These are phyloP conservation scores for Neonectria ditissima DNA, from an alignment of 2,329 filamentous ascomycete species.

Conservation along the genomic window DNA sequence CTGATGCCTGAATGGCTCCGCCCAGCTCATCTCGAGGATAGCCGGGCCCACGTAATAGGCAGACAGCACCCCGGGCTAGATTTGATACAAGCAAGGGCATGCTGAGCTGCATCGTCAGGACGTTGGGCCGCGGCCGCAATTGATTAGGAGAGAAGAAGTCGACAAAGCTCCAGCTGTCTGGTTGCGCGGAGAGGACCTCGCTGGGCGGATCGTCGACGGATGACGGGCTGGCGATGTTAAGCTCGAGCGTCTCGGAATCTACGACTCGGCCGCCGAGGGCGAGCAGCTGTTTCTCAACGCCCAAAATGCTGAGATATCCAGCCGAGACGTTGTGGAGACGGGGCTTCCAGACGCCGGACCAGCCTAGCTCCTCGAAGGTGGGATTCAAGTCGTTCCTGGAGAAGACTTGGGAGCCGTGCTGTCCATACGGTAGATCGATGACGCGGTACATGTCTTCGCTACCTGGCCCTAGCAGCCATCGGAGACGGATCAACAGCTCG, in stretches of 20 bases:
- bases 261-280: conserved; percentile 40
- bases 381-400: conserved; percentile 37
- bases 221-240: conserved; percentile 31
- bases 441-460: conserved; percentile 39
- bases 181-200: conserved; percentile 27
- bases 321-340: conserved; percentile 12
- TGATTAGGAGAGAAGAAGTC: conserved; percentile 41
- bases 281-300: conserved; percentile 43
- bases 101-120: conserved; percentile 35
- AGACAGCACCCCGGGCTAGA: conserved; percentile 35
- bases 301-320: conserved; percentile 39
- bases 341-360: conserved; percentile 35
- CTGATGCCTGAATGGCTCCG: conserved; percentile 42
- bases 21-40: conserved; percentile 42
- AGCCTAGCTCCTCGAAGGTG: conserved; percentile 33
- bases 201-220: conserved; percentile 6
- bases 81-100: conserved; percentile 33
- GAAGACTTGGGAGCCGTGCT: conserved; percentile 41
- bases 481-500: conserved; percentile 41
- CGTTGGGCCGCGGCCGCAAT: conserved; percentile 23
- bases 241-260: conserved; percentile 41
- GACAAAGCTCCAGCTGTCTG: conserved; percentile 46
- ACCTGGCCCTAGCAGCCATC: conserved; percentile 42
- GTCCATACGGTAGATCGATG: conserved; percentile 42
- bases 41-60: conserved; percentile 42